Percentiles rank a stretch among this genome's conserved stretches.
Conservation (phyloP, 129 eudicot genomes). For the Helianthus annuus region DNA sequence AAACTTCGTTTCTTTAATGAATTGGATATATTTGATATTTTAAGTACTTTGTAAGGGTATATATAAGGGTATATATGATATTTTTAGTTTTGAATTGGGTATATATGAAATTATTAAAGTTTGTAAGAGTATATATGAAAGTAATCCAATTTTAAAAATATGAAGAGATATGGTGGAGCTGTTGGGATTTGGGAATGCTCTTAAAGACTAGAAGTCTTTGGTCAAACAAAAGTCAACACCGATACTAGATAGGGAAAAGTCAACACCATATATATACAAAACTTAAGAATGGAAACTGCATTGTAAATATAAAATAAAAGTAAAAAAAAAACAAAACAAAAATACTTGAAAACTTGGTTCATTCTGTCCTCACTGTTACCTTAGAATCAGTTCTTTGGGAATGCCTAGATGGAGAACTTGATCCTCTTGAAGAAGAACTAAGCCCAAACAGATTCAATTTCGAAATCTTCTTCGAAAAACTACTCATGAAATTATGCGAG, state of each 20-base stretch:
- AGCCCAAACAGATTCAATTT: constrained; percentile 66
- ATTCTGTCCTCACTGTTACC: constrained; percentile 53
- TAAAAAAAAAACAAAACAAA: neutral
- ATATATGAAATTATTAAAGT: too few relatives aligned
- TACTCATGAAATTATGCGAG: constrained; percentile 76
- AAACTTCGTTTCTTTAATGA: too few relatives aligned
- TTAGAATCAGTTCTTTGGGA: constrained; percentile 76
- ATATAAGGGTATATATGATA: too few relatives aligned
- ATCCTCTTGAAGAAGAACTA: constrained; percentile 76
- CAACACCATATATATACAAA: constrained; percentile 22
- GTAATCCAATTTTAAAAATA: too few relatives aligned
- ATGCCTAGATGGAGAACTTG: constrained; percentile 78
- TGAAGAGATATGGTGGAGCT: too few relatives aligned
- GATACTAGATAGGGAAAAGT: neutral
- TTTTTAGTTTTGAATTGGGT: too few relatives aligned
- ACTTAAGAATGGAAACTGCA: constrained; percentile 6
- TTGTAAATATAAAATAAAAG: constrained; percentile 6
- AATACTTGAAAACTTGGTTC: constrained; percentile 20
- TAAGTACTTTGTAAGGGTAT: too few relatives aligned
- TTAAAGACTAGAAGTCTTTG: constrained; percentile 11
- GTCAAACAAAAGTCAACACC: constrained; percentile 4
- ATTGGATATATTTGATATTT: too few relatives aligned
- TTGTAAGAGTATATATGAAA: too few relatives aligned
- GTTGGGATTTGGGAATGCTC: neutral
- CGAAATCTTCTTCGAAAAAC: constrained; percentile 71